Percentiles rank a stretch among this genome's conserved stretches.
These are phyloP conservation scores for Paxillus ammoniavirescens DNA, from an alignment of 768 basidiomycete species.

Conservation along the genomic window DNA sequence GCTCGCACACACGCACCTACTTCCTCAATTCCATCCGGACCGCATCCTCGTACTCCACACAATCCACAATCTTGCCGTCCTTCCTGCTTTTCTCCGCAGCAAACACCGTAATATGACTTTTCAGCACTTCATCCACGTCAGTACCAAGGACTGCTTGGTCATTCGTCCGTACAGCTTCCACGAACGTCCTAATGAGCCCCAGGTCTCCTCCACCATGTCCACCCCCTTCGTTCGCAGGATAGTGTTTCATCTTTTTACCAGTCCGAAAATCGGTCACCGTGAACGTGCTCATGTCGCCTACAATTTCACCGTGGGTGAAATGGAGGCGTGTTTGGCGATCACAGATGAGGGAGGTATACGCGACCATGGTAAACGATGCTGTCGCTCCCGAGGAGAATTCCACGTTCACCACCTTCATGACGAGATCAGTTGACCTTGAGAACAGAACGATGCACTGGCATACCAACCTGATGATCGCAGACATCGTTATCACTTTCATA, in stretches of 20 bases:
- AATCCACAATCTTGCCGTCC: slow-evolving; percentile 70
- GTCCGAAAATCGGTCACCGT: slow-evolving; percentile 77
- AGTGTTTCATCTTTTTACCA: slow-evolving; percentile 39
- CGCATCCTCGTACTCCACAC: slow-evolving; percentile 57
- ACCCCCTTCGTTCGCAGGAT: slow-evolving; percentile 58
- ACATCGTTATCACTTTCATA: slow-evolving; percentile 87
- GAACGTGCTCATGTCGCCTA: slow-evolving; percentile 80
- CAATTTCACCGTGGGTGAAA: slow-evolving; percentile 83
- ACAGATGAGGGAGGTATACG: slow-evolving; percentile 76
- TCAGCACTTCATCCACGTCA: slow-evolving; percentile 63
- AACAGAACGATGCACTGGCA: not conserved
- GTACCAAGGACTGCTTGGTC: slow-evolving; percentile 68
- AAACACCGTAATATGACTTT: slow-evolving; percentile 82
- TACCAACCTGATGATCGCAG: slow-evolving; percentile 72
- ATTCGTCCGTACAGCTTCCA: slow-evolving; percentile 67
- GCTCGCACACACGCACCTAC: not conserved
- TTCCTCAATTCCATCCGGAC: slow-evolving; percentile 35
- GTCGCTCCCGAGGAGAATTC: slow-evolving; percentile 82
- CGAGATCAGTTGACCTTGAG: not conserved
- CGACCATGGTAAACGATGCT: slow-evolving; percentile 87
- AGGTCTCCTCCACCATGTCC: slow-evolving; percentile 84
- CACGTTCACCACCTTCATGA: slow-evolving; percentile 70
- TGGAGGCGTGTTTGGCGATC: slow-evolving; percentile 82
- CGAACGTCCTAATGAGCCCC: slow-evolving; percentile 73
- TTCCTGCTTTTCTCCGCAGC: slow-evolving; percentile 79